Evolutionary conservation across 2,329 filamentous ascomycete species (phyloP).

Genomic region (Emmonsiellopsis sp.): DNA sequence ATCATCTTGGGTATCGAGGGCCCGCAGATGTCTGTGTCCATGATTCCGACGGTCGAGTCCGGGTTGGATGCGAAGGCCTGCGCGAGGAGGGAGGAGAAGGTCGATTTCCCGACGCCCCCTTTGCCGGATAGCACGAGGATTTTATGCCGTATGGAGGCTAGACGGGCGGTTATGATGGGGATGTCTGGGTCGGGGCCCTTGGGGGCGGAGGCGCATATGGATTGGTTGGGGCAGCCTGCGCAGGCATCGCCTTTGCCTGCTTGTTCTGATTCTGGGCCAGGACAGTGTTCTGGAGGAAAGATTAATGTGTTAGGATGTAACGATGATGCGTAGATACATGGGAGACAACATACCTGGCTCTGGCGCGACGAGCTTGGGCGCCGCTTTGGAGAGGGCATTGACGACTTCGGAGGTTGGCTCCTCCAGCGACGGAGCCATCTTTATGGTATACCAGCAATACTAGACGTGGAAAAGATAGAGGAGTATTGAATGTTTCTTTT

Average conservation of each 20-base stretch:
- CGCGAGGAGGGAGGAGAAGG: constrained; percentile 78
- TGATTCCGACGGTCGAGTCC: constrained; percentile 74
- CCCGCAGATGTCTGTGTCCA: constrained; percentile 97
- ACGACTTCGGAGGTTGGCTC: constrained; percentile 64
- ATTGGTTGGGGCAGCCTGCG: constrained; percentile 89
- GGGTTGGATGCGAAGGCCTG: constrained; percentile 82
- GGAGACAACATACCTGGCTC: constrained; percentile 54
- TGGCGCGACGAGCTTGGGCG: constrained; percentile 80
- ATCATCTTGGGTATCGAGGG: constrained; percentile 98
- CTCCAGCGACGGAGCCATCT: constrained; percentile 79
- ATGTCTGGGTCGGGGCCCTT: constrained; percentile 96
- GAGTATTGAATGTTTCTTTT: not conserved
- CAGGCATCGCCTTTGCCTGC: constrained; percentile 68
- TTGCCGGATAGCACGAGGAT: constrained; percentile 89
- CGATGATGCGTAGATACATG: not conserved
- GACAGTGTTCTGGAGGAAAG: constrained; percentile 66
- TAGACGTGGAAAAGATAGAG: too few species aligned
- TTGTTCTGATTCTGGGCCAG: constrained; percentile 56
- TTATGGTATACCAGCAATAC: not conserved
- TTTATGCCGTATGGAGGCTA: constrained; percentile 78
- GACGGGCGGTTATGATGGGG: constrained; percentile 72
- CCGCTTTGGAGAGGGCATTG: constrained; percentile 64
- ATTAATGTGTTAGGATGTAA: constrained; percentile 5
- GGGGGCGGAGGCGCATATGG: constrained; percentile 85
- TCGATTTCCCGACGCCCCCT: constrained; percentile 93